Evolutionary conservation across 2,329 filamentous ascomycete species (phyloP), one percentile per base, ranked within the genome.

Genomic region (Fusarium stilboides): DNA sequence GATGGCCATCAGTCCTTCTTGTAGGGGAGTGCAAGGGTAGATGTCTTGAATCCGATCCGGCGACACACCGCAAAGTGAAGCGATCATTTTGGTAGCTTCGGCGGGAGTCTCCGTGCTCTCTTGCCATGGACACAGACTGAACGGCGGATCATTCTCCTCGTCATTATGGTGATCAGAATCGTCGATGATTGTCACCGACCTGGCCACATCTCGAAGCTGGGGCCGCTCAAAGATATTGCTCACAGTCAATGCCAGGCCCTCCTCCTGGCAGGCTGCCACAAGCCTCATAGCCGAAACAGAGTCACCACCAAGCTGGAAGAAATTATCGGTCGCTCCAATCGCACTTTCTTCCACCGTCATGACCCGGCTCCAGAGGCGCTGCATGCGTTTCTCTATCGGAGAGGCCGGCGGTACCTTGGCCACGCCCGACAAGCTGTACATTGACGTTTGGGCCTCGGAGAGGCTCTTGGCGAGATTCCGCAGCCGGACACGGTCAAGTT

Each of bases 71-170:
- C 46, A 50, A 39, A 50, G 46, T 50, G 46, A 50, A 28, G 46
- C 46, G 46, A 50, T 50, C 46, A 28, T 50, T 50, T 50, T 50
- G 22, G 34, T 50, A 51, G 49, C 49, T 42, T 51, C 49, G 24
- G 26, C 24, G 36, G 36, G 36, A 42, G 17, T 33, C 36, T 51
- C 36, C 24, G 49, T 51, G 36, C 49, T 51, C 36, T 51, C 49
- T 51, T 51, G 36, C 49, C 49, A 51, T 51, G 49, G 49, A 51
- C 49, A 51, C 40, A 51, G 17, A 51, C 49, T 51, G 49, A 51
- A 51, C 24, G 49, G 36, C 49, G 26, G 24, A 51, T 51, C 49
- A 51, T 51, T 51, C n/a, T 51, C 49, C 49, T 51, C 36, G 26
- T 31, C 49, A 51, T 40, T 33, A 51, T 24, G 36, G 36, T 51